Evolutionary conservation across 1,284 basidiomycete genomes (phyloP).

Genomic region (Cutaneotrichosporon mucoides): DNA sequence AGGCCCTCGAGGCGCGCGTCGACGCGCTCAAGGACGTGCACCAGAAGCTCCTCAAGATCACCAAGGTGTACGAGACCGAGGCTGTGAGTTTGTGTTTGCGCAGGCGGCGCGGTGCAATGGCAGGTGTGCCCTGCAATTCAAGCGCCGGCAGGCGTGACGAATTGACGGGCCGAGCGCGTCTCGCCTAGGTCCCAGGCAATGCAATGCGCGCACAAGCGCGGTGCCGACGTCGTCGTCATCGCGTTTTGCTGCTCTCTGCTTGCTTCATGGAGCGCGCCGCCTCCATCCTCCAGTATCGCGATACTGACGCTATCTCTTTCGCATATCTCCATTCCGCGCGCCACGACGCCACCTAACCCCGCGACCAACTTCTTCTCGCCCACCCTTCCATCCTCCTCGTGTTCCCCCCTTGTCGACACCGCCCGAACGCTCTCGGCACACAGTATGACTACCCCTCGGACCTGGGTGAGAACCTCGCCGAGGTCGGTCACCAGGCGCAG

Average conservation of each 20-base stretch:
- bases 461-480: conserved; percentile 54
- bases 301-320: too few relatives aligned
- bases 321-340: too few relatives aligned
- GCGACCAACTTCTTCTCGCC: background rate
- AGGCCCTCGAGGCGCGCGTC: conserved; percentile 87
- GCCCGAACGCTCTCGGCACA: background rate
- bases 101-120: background rate
- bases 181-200: too few relatives aligned
- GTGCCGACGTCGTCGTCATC: too few relatives aligned
- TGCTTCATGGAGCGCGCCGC: too few relatives aligned
- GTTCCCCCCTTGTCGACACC: background rate
- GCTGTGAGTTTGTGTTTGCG: conserved; percentile 29
- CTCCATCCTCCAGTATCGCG: too few relatives aligned
- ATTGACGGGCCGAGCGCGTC: too few relatives aligned
- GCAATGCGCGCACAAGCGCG: too few relatives aligned
- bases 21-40: conserved; percentile 85
- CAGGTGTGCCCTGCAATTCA: too few relatives aligned
- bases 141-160: too few relatives aligned
- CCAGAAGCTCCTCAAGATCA: conserved; percentile 72
- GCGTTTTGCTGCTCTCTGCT: too few relatives aligned
- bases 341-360: too few relatives aligned
- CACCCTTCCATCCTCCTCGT: background rate
- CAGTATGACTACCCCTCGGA: conserved; percentile 73
- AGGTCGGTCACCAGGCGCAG: conserved; percentile 62
- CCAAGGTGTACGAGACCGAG: conserved; percentile 79